Percentiles rank a stretch among this genome's conserved stretches.
phyloP scores from a whole-genome alignment of 805 yeast species.

The Lipomyces oligophaga region DNA sequence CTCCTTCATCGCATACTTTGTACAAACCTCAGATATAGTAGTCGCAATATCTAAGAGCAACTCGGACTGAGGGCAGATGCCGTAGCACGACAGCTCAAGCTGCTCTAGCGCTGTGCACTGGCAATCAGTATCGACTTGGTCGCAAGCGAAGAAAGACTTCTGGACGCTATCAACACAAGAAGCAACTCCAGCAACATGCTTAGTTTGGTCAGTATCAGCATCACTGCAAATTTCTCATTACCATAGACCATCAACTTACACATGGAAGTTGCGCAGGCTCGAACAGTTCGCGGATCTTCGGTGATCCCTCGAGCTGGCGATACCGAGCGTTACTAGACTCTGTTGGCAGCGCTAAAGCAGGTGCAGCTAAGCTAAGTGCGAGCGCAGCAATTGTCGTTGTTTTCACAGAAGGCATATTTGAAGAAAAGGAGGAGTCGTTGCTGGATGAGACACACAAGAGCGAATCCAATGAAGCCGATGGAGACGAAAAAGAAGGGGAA shows the following conservation, averaged over 20 bases:
- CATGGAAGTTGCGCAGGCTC: slow-evolving; percentile 27
- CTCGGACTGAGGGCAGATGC: slow-evolving; percentile 27
- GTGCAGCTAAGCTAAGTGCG: neutral
- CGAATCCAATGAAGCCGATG: slow-evolving; percentile 3
- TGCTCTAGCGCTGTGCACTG: slow-evolving; percentile 24
- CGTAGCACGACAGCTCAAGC: slow-evolving; percentile 27
- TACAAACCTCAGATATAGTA: slow-evolving; percentile 21
- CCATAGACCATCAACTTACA: slow-evolving; percentile 7
- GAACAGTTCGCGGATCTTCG: slow-evolving; percentile 14
- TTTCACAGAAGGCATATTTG: neutral
- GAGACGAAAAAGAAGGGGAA: neutral
- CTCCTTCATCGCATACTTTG: slow-evolving; percentile 11
- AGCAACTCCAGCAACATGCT: slow-evolving; percentile 28
- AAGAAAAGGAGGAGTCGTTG: neutral
- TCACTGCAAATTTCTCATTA: too few species aligned
- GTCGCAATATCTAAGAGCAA: slow-evolving; percentile 17
- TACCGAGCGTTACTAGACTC: too few species aligned
- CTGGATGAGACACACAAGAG: too few species aligned
- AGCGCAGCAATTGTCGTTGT: neutral
- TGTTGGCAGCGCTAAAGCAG: neutral
- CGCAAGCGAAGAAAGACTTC: slow-evolving; percentile 16
- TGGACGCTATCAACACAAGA: slow-evolving; percentile 24
- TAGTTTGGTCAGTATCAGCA: too few species aligned
- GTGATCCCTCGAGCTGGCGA: too few species aligned
- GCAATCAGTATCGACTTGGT: slow-evolving; percentile 17